These are phyloP conservation scores for Epichloe sibirici DNA, from an alignment of 2,329 filamentous ascomycete genomes.

Conservation along the genomic window DNA sequence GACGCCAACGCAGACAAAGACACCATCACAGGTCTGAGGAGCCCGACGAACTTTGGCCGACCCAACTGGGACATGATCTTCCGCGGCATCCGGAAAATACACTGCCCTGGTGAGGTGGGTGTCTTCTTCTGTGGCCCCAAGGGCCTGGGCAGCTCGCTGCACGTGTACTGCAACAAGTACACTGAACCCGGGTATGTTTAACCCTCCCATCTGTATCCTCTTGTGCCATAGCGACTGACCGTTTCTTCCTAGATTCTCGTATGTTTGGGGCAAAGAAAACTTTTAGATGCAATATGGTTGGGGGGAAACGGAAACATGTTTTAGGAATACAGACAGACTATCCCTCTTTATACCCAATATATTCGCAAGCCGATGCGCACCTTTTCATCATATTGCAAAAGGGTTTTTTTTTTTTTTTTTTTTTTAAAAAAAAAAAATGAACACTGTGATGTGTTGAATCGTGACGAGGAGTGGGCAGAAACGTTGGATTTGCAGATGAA, in stretches of 20 bases:
- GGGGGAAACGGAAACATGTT: too few relatives aligned
- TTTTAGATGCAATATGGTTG: conserved; percentile 30
- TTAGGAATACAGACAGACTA: neutral
- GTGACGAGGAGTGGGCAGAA: too few relatives aligned
- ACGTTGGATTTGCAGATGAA: too few relatives aligned
- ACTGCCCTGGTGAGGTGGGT: conserved; percentile 58
- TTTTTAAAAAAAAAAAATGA: rapidly evolving
- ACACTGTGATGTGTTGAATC: too few relatives aligned
- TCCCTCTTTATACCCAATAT: conserved; percentile 1
- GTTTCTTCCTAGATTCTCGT: conserved; percentile 38
- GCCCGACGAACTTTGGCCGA: conserved; percentile 74
- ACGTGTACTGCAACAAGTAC: conserved; percentile 81
- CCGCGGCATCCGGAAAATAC: conserved; percentile 68
- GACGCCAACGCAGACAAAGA: conserved; percentile 75
- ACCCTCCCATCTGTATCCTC: conserved; percentile 1
- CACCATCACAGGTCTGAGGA: conserved; percentile 69
- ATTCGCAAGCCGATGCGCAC: neutral
- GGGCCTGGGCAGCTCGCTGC: conserved; percentile 60
- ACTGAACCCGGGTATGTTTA: conserved; percentile 59
- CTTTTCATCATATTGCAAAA: neutral
- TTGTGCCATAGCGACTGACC: conserved; percentile 5
- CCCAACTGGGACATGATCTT: conserved; percentile 91
- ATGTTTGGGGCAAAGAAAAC: conserved; percentile 59
- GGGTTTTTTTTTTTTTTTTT: too few relatives aligned
- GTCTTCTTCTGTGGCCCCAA: conserved; percentile 84